Base-by-base conservation (phyloP, 129 eudicot species). In the Scalesia atractyloides region DNA sequence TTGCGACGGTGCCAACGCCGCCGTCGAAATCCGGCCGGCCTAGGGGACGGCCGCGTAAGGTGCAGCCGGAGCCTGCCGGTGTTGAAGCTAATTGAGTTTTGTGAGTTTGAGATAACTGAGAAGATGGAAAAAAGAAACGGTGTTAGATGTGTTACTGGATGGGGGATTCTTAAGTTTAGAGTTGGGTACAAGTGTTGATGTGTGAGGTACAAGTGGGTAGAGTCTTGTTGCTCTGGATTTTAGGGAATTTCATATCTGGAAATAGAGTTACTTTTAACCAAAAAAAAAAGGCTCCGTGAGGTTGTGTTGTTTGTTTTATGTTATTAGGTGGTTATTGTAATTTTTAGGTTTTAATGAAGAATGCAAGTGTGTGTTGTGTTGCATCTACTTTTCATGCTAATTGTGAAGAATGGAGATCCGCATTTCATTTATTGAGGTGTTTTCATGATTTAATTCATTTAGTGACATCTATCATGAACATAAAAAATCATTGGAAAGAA, bases 1-100 rank as follows among this genome's bases (percentile, higher is more conserved):
- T 76, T 4, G 80, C 75, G 16, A 33, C 70, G 9, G 76, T 14
- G 0, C 60, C 84, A 5, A 49, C 79, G 0, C 71, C 87, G 8
- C 83, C 94, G 2, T 82, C 89, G 1, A 80, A 65, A 68, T 75
- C 86, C 47, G 96, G 96, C 2, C 79, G 86, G 76, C 85, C 85
- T 0, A 76, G 96, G 39, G 96, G 96, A 1, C 72, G 96, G 76
- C 96, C 96, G 18, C 79, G 87, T 22, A 90, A 87, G 83, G 96
- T 82, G 58, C 73, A 78, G 69, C 81, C 85, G 2, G 73, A 81
- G 50, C 67, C 68, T 19, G 71, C 84, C 9, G 86, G 86, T 5
- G 86, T 83, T 17, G 91, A 89, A 43, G 86, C 81, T 46, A 86
- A 82, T 68, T 86, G 82, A 85, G 36, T 26, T 46, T 26, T 69